Percentiles rank a stretch among this genome's conserved stretches.
Evolutionary conservation across 1,284 basidiomycete genomes (phyloP).

Genomic region (Rhodotorula sp.): DNA sequence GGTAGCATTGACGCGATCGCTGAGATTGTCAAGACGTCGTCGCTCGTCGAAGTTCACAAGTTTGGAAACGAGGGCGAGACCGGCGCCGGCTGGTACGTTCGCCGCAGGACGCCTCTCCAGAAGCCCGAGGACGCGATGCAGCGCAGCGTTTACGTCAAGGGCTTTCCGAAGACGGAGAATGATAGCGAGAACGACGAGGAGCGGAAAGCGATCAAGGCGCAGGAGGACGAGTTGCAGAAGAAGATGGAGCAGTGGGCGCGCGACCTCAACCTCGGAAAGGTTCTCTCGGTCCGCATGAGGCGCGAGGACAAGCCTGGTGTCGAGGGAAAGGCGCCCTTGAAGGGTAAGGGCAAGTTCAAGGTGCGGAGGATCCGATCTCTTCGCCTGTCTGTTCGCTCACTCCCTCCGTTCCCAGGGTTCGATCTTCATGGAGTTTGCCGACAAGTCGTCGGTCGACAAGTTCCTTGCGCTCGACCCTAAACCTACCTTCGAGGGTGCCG

Average conservation of each 20-base stretch:
- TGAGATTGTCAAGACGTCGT: slow-evolving; percentile 55
- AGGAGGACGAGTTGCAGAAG: slow-evolving; percentile 62
- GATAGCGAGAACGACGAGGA: slow-evolving; percentile 32
- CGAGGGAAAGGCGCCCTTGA: slow-evolving; percentile 26
- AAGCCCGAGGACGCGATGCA: slow-evolving; percentile 63
- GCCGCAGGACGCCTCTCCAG: slow-evolving; percentile 65
- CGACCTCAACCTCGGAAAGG: slow-evolving; percentile 64
- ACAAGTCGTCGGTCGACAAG: slow-evolving; percentile 65
- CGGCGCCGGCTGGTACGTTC: slow-evolving; percentile 35
- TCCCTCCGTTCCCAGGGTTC: slow-evolving; percentile 61
- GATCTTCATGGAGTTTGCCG: slow-evolving; percentile 86
- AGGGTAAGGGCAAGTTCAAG: slow-evolving; percentile 63
- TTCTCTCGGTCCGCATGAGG: slow-evolving; percentile 84
- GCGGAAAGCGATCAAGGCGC: slow-evolving; percentile 66
- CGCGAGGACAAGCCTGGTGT: slow-evolving; percentile 54
- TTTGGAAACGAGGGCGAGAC: slow-evolving; percentile 25
- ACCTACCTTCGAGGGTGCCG: slow-evolving; percentile 64
- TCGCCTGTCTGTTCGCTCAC: slow-evolving; percentile 6
- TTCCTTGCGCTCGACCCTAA: slow-evolving; percentile 79
- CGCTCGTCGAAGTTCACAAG: slow-evolving; percentile 30
- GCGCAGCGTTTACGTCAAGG: slow-evolving; percentile 49
- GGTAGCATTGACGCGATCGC: slow-evolving; percentile 53
- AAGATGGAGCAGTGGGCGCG: slow-evolving; percentile 80
- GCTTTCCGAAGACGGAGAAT: slow-evolving; percentile 41
- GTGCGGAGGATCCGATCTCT: slow-evolving; percentile 49